These are phyloP conservation scores for Salix purpurea DNA, from an alignment of 345 rosid genomes.

Conservation along the genomic window DNA sequence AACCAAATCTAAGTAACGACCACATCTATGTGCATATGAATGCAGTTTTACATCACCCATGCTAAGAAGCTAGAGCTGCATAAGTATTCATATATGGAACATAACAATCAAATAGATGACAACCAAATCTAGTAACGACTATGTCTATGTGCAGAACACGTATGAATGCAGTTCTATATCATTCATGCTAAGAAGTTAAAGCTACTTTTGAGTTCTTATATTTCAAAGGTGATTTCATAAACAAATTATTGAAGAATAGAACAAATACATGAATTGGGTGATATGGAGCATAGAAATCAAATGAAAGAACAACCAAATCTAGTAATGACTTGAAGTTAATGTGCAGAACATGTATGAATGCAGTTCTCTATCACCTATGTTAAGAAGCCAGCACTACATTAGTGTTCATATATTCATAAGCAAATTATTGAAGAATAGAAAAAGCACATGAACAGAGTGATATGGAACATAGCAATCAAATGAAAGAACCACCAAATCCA, in stretches of 20 bases:
- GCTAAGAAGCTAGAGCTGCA: not conserved
- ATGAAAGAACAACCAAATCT: not conserved
- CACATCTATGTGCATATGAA: not conserved
- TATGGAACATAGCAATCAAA: not conserved
- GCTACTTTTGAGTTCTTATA: not conserved
- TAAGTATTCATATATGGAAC: not conserved
- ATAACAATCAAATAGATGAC: not conserved
- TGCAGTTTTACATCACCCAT: not conserved
- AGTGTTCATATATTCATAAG: not conserved
- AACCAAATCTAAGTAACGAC: not conserved
- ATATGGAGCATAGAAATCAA: not conserved
- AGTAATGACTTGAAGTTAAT: not conserved
- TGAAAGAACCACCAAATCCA: not conserved
- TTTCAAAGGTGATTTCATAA: not conserved
- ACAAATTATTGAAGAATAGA: not conserved
- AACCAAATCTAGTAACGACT: not conserved
- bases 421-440: not conserved
- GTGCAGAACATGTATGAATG: not conserved
- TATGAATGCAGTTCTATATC: not conserved
- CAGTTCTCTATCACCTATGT: not conserved
- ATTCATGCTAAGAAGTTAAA: not conserved
- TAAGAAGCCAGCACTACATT: not conserved
- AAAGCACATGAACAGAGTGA: not conserved
- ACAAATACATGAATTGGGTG: not conserved
- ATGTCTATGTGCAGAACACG: not conserved